Percentiles rank a stretch among this genome's conserved stretches.
Conservation (phyloP, 495 filamentous ascomycete genomes). For the Sporormia fimetaria region DNA sequence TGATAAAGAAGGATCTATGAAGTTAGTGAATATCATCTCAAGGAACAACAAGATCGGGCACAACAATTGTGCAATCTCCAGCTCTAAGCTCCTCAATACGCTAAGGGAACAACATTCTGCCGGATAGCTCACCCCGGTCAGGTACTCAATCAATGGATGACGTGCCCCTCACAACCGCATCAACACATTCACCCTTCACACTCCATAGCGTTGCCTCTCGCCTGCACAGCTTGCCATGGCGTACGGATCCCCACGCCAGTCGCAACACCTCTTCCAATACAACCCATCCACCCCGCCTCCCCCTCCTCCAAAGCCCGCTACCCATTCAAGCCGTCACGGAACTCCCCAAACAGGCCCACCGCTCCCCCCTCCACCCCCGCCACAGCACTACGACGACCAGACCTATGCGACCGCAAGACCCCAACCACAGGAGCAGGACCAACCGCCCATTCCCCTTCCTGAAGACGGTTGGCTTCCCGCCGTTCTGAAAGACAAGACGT, state of each 20-base stretch:
- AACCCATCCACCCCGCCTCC: conserved; percentile 32
- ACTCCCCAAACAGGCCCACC: conserved; percentile 32
- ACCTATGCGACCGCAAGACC: conserved; percentile 12
- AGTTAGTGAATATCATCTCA: too few species aligned
- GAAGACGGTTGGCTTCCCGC: conserved; percentile 34
- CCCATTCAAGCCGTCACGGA: conserved; percentile 24
- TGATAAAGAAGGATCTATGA: too few species aligned
- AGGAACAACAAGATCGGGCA: too few species aligned
- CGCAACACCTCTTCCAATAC: conserved; percentile 26
- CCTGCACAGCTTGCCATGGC: conserved; percentile 8
- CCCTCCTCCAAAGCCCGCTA: conserved; percentile 34
- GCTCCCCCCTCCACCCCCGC: conserved; percentile 32
- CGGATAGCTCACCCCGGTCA: too few species aligned
- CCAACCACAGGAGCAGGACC: too few species aligned
- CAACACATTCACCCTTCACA: conserved; percentile 2
- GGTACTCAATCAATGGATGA: too few species aligned
- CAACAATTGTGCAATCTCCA: too few species aligned
- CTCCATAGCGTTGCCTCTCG: background rate
- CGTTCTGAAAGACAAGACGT: conserved; percentile 32
- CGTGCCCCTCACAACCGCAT: too few species aligned
- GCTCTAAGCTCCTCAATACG: too few species aligned
- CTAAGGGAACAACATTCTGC: too few species aligned
- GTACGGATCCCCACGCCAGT: conserved; percentile 25
- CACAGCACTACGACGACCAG: conserved; percentile 19
- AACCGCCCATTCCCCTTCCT: conserved; percentile 21